A percentile compares a stretch with the other conserved stretches of the same genome.
phyloP scores from a whole-genome alignment of 2,329 filamentous ascomycete species.

The Fusarium equiseti region DNA sequence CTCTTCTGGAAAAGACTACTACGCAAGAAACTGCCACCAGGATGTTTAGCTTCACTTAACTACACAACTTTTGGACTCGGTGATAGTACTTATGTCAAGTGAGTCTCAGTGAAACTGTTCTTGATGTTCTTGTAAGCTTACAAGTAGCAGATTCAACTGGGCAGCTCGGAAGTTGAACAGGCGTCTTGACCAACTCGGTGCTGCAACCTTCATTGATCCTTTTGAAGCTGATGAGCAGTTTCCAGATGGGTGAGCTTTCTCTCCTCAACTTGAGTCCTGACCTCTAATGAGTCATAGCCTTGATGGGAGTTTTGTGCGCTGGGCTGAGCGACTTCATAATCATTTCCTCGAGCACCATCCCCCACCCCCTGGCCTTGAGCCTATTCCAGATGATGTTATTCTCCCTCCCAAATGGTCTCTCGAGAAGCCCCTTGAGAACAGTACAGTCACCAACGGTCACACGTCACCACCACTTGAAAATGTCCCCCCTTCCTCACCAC shows the following conservation, averaged over 20 bases:
- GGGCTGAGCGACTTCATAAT: slow-evolving; percentile 76
- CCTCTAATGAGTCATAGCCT: slow-evolving; percentile 64
- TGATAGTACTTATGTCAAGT: slow-evolving; percentile 95
- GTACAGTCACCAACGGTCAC: slow-evolving; percentile 24
- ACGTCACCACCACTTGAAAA: slow-evolving; percentile 28
- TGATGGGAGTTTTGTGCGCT: slow-evolving; percentile 84
- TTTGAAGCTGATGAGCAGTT: slow-evolving; percentile 96
- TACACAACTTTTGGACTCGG: slow-evolving; percentile 93
- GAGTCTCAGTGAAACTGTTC: slow-evolving; percentile 47
- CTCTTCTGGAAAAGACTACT: slow-evolving; percentile 88
- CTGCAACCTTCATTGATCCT: slow-evolving; percentile 77
- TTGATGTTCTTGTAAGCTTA: not conserved
- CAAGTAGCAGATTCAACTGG: slow-evolving; percentile 81
- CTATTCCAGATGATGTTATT: slow-evolving; percentile 79
- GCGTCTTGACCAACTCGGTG: slow-evolving; percentile 85
- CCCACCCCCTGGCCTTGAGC: slow-evolving; percentile 72
- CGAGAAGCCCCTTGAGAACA: slow-evolving; percentile 22
- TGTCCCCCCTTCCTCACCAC: slow-evolving; percentile 50
- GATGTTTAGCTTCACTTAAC: slow-evolving; percentile 74
- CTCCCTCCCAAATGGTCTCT: slow-evolving; percentile 77
- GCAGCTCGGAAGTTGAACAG: slow-evolving; percentile 89
- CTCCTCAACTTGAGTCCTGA: rapidly evolving
- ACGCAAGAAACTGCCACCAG: slow-evolving; percentile 79
- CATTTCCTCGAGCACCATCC: slow-evolving; percentile 76
- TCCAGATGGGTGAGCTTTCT: slow-evolving; percentile 79